Evolutionary conservation across 805 yeast species (phyloP).

Genomic region (Cyberlindnera lachancei): DNA sequence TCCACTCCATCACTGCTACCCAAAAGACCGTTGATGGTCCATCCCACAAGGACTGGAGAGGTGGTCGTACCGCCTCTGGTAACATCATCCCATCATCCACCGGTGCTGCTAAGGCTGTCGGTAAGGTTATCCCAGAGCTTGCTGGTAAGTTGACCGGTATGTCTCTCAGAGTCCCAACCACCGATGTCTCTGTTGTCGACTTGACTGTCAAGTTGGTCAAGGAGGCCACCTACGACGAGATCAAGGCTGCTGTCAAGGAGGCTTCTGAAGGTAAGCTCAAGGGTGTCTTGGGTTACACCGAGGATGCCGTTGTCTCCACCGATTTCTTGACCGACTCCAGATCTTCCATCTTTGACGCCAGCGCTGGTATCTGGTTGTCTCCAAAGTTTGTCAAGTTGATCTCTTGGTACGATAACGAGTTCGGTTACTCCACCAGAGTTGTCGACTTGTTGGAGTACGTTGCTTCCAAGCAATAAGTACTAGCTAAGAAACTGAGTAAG

Average conservation of each 20-base stretch:
- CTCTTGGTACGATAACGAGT: conserved; percentile 72
- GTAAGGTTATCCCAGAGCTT: conserved; percentile 64
- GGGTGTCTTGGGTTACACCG: conserved; percentile 64
- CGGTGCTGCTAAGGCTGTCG: conserved; percentile 75
- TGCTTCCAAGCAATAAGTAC: conserved; percentile 24
- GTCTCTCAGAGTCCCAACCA: conserved; percentile 70
- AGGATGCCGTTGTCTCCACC: conserved; percentile 63
- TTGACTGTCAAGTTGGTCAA: conserved; percentile 57
- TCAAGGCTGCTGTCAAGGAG: conserved; percentile 48
- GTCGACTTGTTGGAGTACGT: conserved; percentile 63
- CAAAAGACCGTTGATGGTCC: conserved; percentile 74
- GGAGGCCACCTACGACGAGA: conserved; percentile 55
- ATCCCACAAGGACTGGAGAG: conserved; percentile 76
- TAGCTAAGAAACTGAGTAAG: too few relatives aligned
- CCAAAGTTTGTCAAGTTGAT: conserved; percentile 65
- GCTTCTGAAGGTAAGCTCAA: conserved; percentile 53
- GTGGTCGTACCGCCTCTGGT: conserved; percentile 72
- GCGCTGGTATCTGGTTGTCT: conserved; percentile 64
- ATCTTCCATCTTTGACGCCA: conserved; percentile 62
- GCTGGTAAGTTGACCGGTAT: conserved; percentile 70
- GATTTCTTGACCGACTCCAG: conserved; percentile 57
- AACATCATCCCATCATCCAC: conserved; percentile 71
- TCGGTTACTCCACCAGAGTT: conserved; percentile 71
- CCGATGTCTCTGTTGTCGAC: conserved; percentile 66
- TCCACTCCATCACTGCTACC: conserved; percentile 65